Percentiles rank a stretch among this genome's conserved stretches.
phyloP scores from a whole-genome alignment of 768 basidiomycete genomes.

The Naganishia antarctica region DNA sequence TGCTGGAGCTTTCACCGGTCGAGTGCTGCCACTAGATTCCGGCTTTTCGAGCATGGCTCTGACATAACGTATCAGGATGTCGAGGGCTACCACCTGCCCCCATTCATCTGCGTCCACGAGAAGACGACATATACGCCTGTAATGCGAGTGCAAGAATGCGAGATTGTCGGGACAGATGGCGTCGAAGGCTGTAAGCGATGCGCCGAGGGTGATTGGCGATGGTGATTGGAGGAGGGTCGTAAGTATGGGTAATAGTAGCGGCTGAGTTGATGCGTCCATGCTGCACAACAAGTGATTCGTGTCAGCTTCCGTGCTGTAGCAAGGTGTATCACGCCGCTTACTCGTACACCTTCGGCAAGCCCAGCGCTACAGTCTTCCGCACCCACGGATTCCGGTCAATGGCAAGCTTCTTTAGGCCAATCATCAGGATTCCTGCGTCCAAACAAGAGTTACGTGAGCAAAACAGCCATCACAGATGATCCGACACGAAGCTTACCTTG shows the following conservation, averaged over 20 bases:
- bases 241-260: slow-evolving; percentile 56
- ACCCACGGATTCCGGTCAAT: slow-evolving; percentile 91
- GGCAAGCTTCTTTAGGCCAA: slow-evolving; percentile 88
- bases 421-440: slow-evolving; percentile 49
- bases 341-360: slow-evolving; percentile 81
- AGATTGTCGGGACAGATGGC: slow-evolving; percentile 79
- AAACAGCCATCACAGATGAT: not conserved
- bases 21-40: slow-evolving; percentile 26
- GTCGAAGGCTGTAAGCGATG: slow-evolving; percentile 77
- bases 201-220: slow-evolving; percentile 81
- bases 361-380: slow-evolving; percentile 83
- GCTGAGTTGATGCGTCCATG: slow-evolving; percentile 65
- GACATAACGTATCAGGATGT: slow-evolving; percentile 74
- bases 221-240: slow-evolving; percentile 57
- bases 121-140: slow-evolving; percentile 73
- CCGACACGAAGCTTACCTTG: slow-evolving; percentile 34
- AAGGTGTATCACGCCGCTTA: slow-evolving; percentile 46
- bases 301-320: not conserved
- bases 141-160: slow-evolving; percentile 83
- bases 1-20: not conserved
- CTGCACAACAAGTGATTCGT: slow-evolving; percentile 50
- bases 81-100: slow-evolving; percentile 79
- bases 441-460: too few species aligned
- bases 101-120: slow-evolving; percentile 92
- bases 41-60: slow-evolving; percentile 66